phyloP scores from a whole-genome alignment of 805 yeast genomes.

The Pichia nanzhaoensis region DNA sequence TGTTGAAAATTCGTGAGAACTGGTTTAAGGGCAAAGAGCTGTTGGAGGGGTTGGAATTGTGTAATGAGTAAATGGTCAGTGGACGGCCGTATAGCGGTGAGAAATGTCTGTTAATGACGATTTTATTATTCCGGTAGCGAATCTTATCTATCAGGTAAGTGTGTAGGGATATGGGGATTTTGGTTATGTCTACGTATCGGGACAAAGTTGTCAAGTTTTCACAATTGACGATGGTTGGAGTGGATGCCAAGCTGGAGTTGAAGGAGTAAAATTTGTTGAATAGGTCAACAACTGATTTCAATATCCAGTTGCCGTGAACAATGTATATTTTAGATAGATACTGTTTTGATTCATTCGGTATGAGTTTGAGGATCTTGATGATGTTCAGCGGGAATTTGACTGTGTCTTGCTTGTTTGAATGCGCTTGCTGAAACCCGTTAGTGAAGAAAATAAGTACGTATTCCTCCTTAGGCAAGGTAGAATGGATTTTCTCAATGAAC shows the following conservation, averaged over 20 bases:
- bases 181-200: conserved; percentile 62
- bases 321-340: conserved; percentile 58
- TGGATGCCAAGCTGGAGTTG: conserved; percentile 7
- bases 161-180: conserved; percentile 65
- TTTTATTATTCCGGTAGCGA: conserved; percentile 49
- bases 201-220: conserved; percentile 33
- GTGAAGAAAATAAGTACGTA: conserved; percentile 73
- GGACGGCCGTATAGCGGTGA: conserved; percentile 28
- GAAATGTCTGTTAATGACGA: conserved; percentile 43
- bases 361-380: conserved; percentile 41
- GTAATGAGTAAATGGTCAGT: conserved; percentile 15
- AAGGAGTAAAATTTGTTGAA: conserved; percentile 46
- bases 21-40: conserved; percentile 23
- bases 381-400: conserved; percentile 26
- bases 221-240: conserved; percentile 28
- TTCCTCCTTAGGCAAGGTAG: conserved; percentile 51
- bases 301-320: conserved; percentile 89
- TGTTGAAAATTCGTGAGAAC: conserved; percentile 30
- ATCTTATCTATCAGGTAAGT: conserved; percentile 53
- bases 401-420: not conserved
- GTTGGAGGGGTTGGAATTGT: conserved; percentile 1
- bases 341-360: conserved; percentile 50
- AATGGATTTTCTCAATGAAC: conserved; percentile 51
- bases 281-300: conserved; percentile 69
- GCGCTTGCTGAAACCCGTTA: conserved; percentile 57